Evolutionary conservation across 352 stramenopile genomes (phyloP), one percentile per base, ranked within the genome.

Genomic region (Blastocystis sp.): DNA sequence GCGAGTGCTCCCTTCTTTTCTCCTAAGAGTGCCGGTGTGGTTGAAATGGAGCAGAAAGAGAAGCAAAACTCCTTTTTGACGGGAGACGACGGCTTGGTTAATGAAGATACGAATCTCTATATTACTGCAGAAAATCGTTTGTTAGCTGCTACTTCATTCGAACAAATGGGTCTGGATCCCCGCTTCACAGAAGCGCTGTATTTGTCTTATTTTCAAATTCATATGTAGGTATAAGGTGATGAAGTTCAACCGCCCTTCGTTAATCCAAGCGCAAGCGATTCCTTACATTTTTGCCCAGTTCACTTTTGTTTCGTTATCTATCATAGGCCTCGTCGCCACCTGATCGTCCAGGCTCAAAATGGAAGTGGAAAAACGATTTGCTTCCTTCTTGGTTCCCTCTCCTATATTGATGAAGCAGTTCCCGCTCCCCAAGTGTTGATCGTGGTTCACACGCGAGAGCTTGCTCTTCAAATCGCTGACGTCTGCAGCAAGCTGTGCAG

Each of bases 231-330:
- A 84, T n/a, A 61, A 63, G 47, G 73, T 68, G 53, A 66, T 84
- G 73, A 55, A 55, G 39, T 84, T 84, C 53, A 84, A 84, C n/a
- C 73, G 73, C 18, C 77, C 77, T 5, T 88, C 77, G 1, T 53
- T 88, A 26, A 88, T 88, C 47, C 77, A 88, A 43, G 77, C 77
- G 20, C 77, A 88, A 76, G 77, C 62, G 29, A 56, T 88, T 79
- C 77, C 77, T 13, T 88, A 88, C 26, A 88, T 88, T 45, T 54
- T 88, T 8, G 18, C 15, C 23, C 62, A 88, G 77, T 88, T 15
- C 8, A 26, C 1, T 6, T 20, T 41, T 20, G 9, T 43, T 37
- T 26, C 18, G 2, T 11, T 8, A n/a, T 88, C 23, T 76, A 53
- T 54, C 41, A 2, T 88, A 88, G 77, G 39, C 77, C 77, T 20